Evolutionary conservation across 2,329 filamentous ascomycete species (phyloP).

Genomic region (Fusarium bulbicola): DNA sequence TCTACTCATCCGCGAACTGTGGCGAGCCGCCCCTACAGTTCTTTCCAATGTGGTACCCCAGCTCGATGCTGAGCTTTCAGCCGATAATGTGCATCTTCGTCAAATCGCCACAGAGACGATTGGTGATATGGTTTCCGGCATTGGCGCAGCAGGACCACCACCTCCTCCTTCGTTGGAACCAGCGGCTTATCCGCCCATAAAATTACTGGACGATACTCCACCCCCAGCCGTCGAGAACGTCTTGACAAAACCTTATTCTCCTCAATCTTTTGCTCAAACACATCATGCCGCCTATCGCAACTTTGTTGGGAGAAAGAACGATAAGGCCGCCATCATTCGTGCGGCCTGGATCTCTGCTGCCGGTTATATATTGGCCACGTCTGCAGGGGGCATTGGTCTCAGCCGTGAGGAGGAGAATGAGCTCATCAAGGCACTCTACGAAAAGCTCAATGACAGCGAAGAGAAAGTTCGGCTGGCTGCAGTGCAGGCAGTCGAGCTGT

Average conservation of each 20-base stretch:
- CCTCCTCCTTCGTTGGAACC: slow-evolving; percentile 78
- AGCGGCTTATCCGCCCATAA: slow-evolving; percentile 82
- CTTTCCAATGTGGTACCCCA: slow-evolving; percentile 94
- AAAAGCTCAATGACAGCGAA: slow-evolving; percentile 86
- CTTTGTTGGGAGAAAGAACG: slow-evolving; percentile 85
- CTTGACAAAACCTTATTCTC: slow-evolving; percentile 83
- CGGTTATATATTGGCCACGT: slow-evolving; percentile 89
- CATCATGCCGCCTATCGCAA: slow-evolving; percentile 82
- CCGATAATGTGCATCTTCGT: slow-evolving; percentile 87
- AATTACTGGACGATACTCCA: slow-evolving; percentile 63
- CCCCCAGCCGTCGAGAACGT: slow-evolving; percentile 64
- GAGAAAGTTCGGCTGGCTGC: slow-evolving; percentile 91
- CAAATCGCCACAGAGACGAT: slow-evolving; percentile 92
- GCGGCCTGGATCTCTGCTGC: slow-evolving; percentile 86
- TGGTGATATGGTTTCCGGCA: slow-evolving; percentile 92
- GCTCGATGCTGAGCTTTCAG: slow-evolving; percentile 88
- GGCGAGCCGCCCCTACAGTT: slow-evolving; percentile 88
- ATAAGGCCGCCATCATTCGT: slow-evolving; percentile 85
- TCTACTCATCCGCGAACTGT: slow-evolving; percentile 87
- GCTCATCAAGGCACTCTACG: slow-evolving; percentile 77
- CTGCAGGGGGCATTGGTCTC: slow-evolving; percentile 87
- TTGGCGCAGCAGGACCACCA: slow-evolving; percentile 89
- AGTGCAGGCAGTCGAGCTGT: slow-evolving; percentile 83
- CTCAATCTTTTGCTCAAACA: slow-evolving; percentile 87
- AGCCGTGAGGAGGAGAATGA: slow-evolving; percentile 82